Base-by-base conservation (phyloP, 2,329 filamentous ascomycete species). In the Hypoxylon sp. region DNA sequence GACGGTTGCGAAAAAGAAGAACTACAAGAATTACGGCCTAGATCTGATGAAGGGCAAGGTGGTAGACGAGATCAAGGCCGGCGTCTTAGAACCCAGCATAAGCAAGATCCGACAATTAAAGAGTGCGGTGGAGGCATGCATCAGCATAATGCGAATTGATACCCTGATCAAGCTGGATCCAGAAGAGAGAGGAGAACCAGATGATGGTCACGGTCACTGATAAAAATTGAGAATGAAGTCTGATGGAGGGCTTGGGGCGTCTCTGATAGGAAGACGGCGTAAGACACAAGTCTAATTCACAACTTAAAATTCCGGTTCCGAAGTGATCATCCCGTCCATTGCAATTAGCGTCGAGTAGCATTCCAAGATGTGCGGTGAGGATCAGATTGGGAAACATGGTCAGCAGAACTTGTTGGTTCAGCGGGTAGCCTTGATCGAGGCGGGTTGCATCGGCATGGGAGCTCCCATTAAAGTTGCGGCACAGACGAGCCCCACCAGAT, bases 121-220 rank as follows among this genome's bases (percentile, higher is more conserved):
- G 91, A 97, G 92, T 82, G 96, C 96, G 28, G 96, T 99, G 53
- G 96, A 99, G 84, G 96, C 96, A 60, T 98, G 96, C 82, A 97
- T 99, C 81, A 93, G 94, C 78, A 98, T 99, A 80, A 98, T 99
- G 96, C 89, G 96, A 77, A 99, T 99, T 79, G 96, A 99, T 84
- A 98, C 96, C 72, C 86, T 99, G 82, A 98, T 99, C 83, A 97
- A 97, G 86, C 84, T 99, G 81, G 96, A 99, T 85, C 94, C 94
- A 17, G 94, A 98, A 85, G 88, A 91, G 84, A 86, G 87, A 78
- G 85, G 83, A 43, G 87, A 90, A 77, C 89, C 89, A 73, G 92
- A 97, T 82, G 93, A 96, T 76, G 94, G 93, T 63, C 93, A 97
- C 82, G 93, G 91, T 60, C 93, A 97, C 83, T 96, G 87, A 77